Conservation (phyloP, 2,329 filamentous ascomycete genomes). For the Stagonosporopsis chrysanthemi region DNA sequence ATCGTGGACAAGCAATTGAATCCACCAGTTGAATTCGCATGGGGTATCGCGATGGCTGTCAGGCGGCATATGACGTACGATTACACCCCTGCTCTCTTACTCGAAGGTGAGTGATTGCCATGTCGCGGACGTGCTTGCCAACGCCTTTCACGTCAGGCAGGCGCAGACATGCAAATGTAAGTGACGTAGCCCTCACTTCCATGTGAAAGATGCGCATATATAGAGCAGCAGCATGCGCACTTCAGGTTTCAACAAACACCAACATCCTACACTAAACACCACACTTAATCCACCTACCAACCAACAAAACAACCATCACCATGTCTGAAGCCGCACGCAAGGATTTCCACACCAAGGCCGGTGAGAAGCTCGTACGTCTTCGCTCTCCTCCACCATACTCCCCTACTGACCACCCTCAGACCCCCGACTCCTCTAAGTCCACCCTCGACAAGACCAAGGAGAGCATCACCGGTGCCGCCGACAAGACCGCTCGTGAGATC, state of each 20-base stretch:
- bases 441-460: slow-evolving; percentile 67
- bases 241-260: slow-evolving; percentile 23
- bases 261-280: slow-evolving; percentile 11
- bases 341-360: slow-evolving; percentile 64
- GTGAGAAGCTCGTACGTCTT: slow-evolving; percentile 53
- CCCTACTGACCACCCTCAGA: slow-evolving; percentile 42
- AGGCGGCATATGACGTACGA: slow-evolving; percentile 15
- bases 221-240: slow-evolving; percentile 17
- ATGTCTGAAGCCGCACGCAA: slow-evolving; percentile 71
- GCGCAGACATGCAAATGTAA: slow-evolving; percentile 14
- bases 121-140: slow-evolving; percentile 7
- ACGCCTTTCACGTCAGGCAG: slow-evolving; percentile 15
- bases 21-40: slow-evolving; percentile 1
- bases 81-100: slow-evolving; percentile 1
- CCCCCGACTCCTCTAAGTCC: slow-evolving; percentile 68
- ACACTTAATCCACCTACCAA: slow-evolving; percentile 21
- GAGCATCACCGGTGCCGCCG: slow-evolving; percentile 61
- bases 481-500: slow-evolving; percentile 58
- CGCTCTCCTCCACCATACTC: not conserved
- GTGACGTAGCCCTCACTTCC: slow-evolving; percentile 33
- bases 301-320: slow-evolving; percentile 47
- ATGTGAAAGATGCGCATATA: slow-evolving; percentile 28
- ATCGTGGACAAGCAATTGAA: slow-evolving; percentile 5
- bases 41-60: slow-evolving; percentile 5
- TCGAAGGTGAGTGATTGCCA: slow-evolving; percentile 1